Percentiles rank a stretch among this genome's conserved stretches.
phyloP scores from a whole-genome alignment of 176 grass and related monocot genomes.

The Alloteropsis semialata region DNA sequence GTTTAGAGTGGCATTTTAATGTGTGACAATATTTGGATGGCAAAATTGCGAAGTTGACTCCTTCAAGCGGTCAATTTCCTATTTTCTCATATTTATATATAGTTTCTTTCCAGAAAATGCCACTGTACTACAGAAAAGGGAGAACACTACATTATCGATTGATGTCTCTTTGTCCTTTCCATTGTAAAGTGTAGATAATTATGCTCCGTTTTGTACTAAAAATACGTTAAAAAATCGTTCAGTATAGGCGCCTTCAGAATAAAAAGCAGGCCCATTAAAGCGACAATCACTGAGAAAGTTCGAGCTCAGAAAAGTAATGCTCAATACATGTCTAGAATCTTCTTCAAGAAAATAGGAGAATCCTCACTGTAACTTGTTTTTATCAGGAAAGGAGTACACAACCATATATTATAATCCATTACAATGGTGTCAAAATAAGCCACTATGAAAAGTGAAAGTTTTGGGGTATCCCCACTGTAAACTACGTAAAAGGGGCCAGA shows the following conservation, averaged over 20 bases:
- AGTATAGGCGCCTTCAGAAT: neutral
- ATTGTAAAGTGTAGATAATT: slow-evolving; percentile 3
- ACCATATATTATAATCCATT: slow-evolving; percentile 42
- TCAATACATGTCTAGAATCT: slow-evolving; percentile 13
- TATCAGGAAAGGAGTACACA: slow-evolving; percentile 20
- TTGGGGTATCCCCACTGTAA: slow-evolving; percentile 31
- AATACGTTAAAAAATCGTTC: neutral
- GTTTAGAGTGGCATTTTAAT: no score
- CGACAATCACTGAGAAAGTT: slow-evolving; percentile 2
- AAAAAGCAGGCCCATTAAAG: slow-evolving; percentile 8
- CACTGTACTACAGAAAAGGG: neutral
- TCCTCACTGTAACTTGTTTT: slow-evolving; percentile 28
- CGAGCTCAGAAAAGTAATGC: slow-evolving; percentile 8
- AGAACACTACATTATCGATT: neutral
- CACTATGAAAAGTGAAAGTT: slow-evolving; percentile 37
- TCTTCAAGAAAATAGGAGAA: slow-evolving; percentile 29
- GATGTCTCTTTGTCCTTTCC: neutral
- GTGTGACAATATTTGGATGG: neutral
- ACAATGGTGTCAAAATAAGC: slow-evolving; percentile 37
- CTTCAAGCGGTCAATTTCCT: no score
- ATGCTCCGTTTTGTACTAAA: slow-evolving; percentile 9
- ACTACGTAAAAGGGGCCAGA: slow-evolving; percentile 26
- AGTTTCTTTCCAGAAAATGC: neutral
- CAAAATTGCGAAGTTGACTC: neutral
- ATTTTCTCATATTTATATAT: neutral